Percentiles rank a stretch among this genome's conserved stretches.
phyloP scores from a whole-genome alignment of 352 stramenopile species.

The Phytopythium cucurbitacearum region DNA sequence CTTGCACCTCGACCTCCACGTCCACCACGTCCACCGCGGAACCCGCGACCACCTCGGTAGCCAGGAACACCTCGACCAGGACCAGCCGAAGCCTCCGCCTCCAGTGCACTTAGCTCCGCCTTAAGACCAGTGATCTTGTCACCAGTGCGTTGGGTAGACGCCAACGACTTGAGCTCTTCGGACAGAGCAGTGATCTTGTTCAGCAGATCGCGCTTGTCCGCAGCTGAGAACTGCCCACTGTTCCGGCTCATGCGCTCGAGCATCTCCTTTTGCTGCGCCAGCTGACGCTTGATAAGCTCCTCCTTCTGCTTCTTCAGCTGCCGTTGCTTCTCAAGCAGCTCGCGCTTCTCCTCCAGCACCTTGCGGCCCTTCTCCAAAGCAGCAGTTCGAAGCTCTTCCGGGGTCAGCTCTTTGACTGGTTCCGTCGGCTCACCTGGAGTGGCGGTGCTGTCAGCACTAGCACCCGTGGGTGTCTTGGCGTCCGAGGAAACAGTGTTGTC shows the following conservation, averaged over 20 bases:
- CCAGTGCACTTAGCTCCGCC: slow-evolving; percentile 59
- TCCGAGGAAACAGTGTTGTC: slow-evolving; percentile 9
- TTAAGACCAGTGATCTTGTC: slow-evolving; percentile 52
- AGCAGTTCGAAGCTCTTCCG: slow-evolving; percentile 65
- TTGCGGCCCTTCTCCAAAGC: slow-evolving; percentile 77
- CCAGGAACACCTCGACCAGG: slow-evolving; percentile 11
- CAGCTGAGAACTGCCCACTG: slow-evolving; percentile 55
- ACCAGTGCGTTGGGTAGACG: slow-evolving; percentile 13
- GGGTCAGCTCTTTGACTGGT: slow-evolving; percentile 60
- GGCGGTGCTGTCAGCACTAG: background rate
- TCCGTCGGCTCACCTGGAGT: background rate
- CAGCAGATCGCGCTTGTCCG: slow-evolving; percentile 72
- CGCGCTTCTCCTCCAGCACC: slow-evolving; percentile 84
- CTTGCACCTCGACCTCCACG: slow-evolving; percentile 42
- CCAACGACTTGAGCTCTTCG: slow-evolving; percentile 56
- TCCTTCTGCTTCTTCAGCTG: slow-evolving; percentile 84
- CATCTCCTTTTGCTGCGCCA: slow-evolving; percentile 78
- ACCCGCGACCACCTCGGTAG: slow-evolving; percentile 20
- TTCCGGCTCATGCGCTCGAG: slow-evolving; percentile 81
- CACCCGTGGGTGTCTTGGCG: background rate
- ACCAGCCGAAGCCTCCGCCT: slow-evolving; percentile 42
- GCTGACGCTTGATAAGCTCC: slow-evolving; percentile 71
- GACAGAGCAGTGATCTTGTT: slow-evolving; percentile 83
- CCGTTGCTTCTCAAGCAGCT: slow-evolving; percentile 81
- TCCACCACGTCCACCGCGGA: slow-evolving; percentile 43